Evolutionary conservation across 139 green algal genomes (phyloP).

Genomic region (Coelastrella sp.): DNA sequence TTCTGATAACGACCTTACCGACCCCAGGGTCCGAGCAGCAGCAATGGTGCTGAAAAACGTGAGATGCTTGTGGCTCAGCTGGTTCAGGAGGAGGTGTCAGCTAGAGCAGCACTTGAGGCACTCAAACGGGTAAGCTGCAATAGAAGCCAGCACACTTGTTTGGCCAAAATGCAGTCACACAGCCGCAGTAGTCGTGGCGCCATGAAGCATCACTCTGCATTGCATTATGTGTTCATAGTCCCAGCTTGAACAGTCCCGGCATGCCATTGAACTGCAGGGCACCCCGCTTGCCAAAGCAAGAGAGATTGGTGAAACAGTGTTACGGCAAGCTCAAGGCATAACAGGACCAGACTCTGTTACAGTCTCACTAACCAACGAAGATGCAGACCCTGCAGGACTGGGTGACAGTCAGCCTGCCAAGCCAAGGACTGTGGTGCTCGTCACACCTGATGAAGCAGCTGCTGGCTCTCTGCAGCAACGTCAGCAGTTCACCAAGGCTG

Average conservation of each 20-base stretch:
- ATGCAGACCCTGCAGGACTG: not conserved
- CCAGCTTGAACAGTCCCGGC: too few relatives aligned
- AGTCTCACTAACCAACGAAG: not conserved
- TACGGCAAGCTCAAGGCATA: conserved; percentile 23
- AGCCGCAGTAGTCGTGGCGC: too few relatives aligned
- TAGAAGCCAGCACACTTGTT: too few relatives aligned
- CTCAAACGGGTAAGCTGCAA: conserved; percentile 45
- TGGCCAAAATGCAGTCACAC: too few relatives aligned
- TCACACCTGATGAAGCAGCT: not conserved
- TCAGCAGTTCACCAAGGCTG: not conserved
- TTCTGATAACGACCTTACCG: not conserved
- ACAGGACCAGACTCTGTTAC: conserved; percentile 10
- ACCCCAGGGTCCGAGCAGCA: not conserved
- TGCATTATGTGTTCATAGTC: too few relatives aligned
- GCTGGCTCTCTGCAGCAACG: not conserved
- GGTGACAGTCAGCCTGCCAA: not conserved
- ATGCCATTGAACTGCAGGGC: conserved; percentile 36
- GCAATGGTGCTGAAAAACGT: not conserved
- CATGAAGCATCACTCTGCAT: too few relatives aligned
- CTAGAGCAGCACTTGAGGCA: conserved; percentile 49
- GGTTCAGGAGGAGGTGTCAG: conserved; percentile 42
- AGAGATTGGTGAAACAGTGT: conserved; percentile 14
- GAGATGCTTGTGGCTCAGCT: conserved; percentile 49
- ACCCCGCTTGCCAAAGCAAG: conserved; percentile 22
- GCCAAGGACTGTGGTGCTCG: not conserved